Conservation (phyloP, 176 grass and related monocot genomes). For the Carex littledalei region DNA sequence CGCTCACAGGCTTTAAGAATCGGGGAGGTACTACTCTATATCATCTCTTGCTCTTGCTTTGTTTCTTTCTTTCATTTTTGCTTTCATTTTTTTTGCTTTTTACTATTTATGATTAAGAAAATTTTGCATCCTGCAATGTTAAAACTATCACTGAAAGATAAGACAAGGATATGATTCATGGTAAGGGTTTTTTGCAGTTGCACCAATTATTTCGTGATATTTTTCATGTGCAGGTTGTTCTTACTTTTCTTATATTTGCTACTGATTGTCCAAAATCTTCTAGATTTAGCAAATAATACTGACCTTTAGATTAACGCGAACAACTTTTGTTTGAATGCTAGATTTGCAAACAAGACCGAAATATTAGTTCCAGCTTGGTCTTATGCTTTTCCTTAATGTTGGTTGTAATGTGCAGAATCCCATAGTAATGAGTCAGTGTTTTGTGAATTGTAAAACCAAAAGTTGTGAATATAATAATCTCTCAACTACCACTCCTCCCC, state of each 20-base stretch:
- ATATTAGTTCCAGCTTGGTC: background rate
- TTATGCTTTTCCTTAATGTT: background rate
- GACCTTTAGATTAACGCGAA: background rate
- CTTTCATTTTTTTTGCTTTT: background rate
- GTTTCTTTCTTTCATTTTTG: background rate
- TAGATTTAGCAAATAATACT: background rate
- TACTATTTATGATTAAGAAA: background rate
- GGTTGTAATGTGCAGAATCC: background rate
- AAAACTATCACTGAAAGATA: background rate
- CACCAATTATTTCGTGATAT: background rate
- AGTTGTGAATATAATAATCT: background rate
- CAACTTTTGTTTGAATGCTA: background rate
- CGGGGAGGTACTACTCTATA: slow-evolving; percentile 55
- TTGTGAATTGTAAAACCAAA: background rate
- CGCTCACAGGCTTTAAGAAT: slow-evolving; percentile 76
- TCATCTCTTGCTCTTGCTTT: background rate
- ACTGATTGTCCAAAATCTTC: background rate
- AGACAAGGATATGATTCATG: background rate
- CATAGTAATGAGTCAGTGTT: background rate
- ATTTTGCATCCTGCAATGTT: background rate
- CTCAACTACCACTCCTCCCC: background rate
- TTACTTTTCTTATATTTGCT: background rate
- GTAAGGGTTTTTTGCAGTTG: background rate
- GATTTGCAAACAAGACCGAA: background rate
- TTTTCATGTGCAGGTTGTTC: background rate